Base-by-base conservation (phyloP, 2,329 filamentous ascomycete species). In the Penicillium italicum region DNA sequence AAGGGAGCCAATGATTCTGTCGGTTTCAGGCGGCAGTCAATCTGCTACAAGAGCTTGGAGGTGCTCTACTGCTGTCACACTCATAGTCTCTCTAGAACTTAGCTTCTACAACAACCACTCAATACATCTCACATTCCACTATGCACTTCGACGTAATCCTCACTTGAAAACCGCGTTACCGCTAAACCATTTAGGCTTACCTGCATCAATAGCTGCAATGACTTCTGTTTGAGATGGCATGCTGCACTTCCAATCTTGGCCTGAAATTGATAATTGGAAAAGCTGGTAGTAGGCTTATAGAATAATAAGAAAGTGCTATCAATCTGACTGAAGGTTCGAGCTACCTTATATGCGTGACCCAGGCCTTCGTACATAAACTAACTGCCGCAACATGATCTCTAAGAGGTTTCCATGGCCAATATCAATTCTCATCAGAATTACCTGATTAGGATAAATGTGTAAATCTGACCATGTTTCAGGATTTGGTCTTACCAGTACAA, bases 1-100 rank as follows among this genome's bases (percentile, higher is more conserved):
- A 10, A 67, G 61, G 2, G 53, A 51, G 12, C 53, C 50, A 11
- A 66, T 58, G 20, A 64, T 58, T n/a, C 50, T 50, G 36, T 61
- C 33, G 1, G 62, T 57, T 31, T 61, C 28, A 36, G 20, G 28
- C 11, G 16, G 16, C 18, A 24, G 12, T 20, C 2, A 24, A 52
- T 38, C 12, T 28, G 26, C 18, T 30, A 31, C 28, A 24, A 43
- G 30, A 9, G 11, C 10, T 28, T 34, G 48, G n/a, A 24, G 4
- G 5, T 40, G 6, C 11, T 28, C 22, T 20, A 18, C 31, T 36
- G 7, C n/a, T n/a, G n/a, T n/a, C n/a, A n/a, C n/a, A n/a, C n/a
- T n/a, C n/a, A n/a, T n/a, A n/a, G n/a, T n/a, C n/a, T n/a, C n/a
- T n/a, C n/a, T n/a, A n/a, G n/a, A n/a, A n/a, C n/a, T n/a, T n/a